A percentile compares a stretch with the other conserved stretches of the same genome.
These are phyloP conservation scores for Ogataea nakhonphanomensis DNA, from an alignment of 805 yeast genomes.

Conservation along the genomic window DNA sequence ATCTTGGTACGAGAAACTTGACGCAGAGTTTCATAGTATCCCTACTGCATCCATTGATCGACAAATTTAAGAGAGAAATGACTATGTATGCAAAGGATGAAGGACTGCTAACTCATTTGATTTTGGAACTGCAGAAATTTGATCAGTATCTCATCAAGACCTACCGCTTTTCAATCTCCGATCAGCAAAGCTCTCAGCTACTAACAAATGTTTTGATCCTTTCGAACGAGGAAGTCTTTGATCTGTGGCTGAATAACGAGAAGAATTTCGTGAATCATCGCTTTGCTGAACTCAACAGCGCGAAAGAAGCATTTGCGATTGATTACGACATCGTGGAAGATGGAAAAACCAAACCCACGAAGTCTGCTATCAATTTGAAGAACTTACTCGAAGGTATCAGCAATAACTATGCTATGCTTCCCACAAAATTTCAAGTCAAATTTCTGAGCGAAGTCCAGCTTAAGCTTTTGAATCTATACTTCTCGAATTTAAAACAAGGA, in stretches of 20 bases:
- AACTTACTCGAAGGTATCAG: conserved; percentile 58
- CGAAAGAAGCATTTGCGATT: conserved; percentile 49
- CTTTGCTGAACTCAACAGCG: conserved; percentile 47
- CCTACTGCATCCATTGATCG: conserved; percentile 43
- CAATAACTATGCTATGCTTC: conserved; percentile 49
- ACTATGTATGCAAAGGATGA: conserved; percentile 34
- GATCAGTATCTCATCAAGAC: conserved; percentile 46
- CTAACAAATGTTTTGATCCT: conserved; percentile 31
- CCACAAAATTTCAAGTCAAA: conserved; percentile 50
- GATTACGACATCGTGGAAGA: conserved; percentile 51
- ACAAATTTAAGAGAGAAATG: conserved; percentile 37
- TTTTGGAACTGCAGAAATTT: conserved; percentile 55
- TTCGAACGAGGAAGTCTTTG: conserved; percentile 29
- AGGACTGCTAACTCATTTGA: conserved; percentile 52
- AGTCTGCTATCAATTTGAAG: conserved; percentile 54
- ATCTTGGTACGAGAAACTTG: conserved; percentile 22
- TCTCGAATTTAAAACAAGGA: conserved; percentile 39
- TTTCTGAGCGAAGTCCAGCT: conserved; percentile 59
- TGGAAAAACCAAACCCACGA: conserved; percentile 55
- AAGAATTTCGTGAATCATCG: conserved; percentile 47
- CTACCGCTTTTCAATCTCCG: conserved; percentile 38
- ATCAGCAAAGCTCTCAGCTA: conserved; percentile 24
- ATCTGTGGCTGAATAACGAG: conserved; percentile 54
- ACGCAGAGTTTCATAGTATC: conserved; percentile 42
- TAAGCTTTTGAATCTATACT: conserved; percentile 50